Percentiles rank a stretch among this genome's conserved stretches.
Evolutionary conservation across 805 yeast genomes (phyloP).

Genomic region (Wickerhamiella galacta): DNA sequence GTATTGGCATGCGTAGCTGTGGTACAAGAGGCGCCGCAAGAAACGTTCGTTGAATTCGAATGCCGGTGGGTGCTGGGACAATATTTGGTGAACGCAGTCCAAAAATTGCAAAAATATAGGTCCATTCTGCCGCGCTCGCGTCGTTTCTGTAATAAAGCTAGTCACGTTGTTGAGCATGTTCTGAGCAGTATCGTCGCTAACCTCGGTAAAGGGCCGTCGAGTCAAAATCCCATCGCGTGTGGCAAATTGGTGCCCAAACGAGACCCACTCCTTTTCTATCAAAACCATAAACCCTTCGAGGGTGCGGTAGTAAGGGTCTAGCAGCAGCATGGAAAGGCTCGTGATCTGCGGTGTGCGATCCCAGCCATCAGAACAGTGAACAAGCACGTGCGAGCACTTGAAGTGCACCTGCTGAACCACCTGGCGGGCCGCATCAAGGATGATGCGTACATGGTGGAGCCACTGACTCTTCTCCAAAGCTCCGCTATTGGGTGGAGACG

Average conservation of each 20-base stretch:
- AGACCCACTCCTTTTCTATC: conserved; percentile 87
- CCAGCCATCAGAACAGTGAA: conserved; percentile 99
- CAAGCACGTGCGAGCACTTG: conserved; percentile 63
- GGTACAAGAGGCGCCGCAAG: conserved; percentile 68
- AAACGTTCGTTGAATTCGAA: conserved; percentile 88
- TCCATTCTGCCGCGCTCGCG: conserved; percentile 34
- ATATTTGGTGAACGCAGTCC: conserved; percentile 72
- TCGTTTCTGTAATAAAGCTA: conserved; percentile 16
- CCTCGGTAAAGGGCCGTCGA: conserved; percentile 20
- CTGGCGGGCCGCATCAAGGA: conserved; percentile 60
- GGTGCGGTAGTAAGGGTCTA: conserved; percentile 83
- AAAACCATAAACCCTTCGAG: conserved; percentile 71
- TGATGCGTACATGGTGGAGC: conserved; percentile 52
- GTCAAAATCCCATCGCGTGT: conserved; percentile 51
- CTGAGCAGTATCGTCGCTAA: conserved; percentile 23
- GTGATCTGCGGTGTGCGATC: conserved; percentile 86
- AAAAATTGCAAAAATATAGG: conserved; percentile 91
- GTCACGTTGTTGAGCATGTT: conserved; percentile 34
- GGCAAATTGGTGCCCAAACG: conserved; percentile 82
- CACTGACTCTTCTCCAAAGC: conserved; percentile 54
- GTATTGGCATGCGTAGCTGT: conserved; percentile 83
- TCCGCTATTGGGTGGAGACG: conserved; percentile 35
- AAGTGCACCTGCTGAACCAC: conserved; percentile 68
- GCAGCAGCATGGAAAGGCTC: conserved; percentile 66
- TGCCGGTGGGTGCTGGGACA: conserved; percentile 46